A percentile compares a stretch with the other conserved stretches of the same genome.
Conservation (phyloP, 129 eudicot genomes). For the Logfia minima region DNA sequence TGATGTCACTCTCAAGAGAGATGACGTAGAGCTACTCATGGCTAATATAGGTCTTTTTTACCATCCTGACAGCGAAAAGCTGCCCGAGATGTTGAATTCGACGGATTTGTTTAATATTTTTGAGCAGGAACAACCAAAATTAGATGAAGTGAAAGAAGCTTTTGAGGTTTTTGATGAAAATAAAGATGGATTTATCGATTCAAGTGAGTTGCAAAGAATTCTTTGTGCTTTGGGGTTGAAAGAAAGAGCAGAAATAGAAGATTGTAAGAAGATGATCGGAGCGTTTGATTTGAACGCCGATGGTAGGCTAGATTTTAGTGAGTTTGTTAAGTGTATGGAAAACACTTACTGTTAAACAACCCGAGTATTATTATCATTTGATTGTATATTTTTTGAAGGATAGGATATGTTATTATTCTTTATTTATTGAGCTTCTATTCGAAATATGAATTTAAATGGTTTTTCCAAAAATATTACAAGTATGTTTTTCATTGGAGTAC, state of each 20-base stretch:
- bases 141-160: constrained; percentile 69
- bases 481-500: too few relatives aligned
- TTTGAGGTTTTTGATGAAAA: constrained; percentile 82
- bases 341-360: constrained; percentile 31
- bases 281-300: constrained; percentile 62
- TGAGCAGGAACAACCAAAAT: constrained; percentile 53
- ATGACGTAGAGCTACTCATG: constrained; percentile 46
- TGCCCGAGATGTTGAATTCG: constrained; percentile 45
- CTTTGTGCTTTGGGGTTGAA: constrained; percentile 54
- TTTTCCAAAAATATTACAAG: too few relatives aligned
- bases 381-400: not conserved
- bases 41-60: constrained; percentile 38
- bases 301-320: constrained; percentile 57
- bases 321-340: constrained; percentile 68
- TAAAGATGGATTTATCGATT: constrained; percentile 85
- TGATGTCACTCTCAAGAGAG: constrained; percentile 13
- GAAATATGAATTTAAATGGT: too few relatives aligned
- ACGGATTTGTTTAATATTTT: constrained; percentile 44
- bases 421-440: too few relatives aligned
- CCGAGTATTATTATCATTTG: constrained; percentile 13
- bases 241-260: constrained; percentile 46
- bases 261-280: constrained; percentile 73
- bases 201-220: constrained; percentile 63
- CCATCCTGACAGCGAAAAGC: constrained; percentile 25
- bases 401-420: too few relatives aligned